Evolutionary conservation across 108 stramenopile species (phyloP).

Genomic region (Skeletonema grethae): DNA sequence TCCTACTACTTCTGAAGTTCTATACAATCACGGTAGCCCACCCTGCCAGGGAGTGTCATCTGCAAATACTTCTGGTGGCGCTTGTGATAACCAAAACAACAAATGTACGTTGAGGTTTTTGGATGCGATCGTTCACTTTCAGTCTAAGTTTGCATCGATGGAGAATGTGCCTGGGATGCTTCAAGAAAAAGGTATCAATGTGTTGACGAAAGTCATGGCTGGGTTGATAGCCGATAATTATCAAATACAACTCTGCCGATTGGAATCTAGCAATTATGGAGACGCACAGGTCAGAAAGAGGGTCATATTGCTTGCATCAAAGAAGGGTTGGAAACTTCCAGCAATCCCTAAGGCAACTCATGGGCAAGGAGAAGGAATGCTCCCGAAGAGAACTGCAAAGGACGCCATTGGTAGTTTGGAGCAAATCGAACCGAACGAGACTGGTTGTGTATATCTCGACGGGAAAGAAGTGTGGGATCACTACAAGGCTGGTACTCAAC

Average conservation of each 20-base stretch:
- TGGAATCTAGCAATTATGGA: conserved; percentile 39
- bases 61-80: conserved; percentile 43
- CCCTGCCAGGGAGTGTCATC: conserved; percentile 61
- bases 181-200: neutral
- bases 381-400: conserved; percentile 12
- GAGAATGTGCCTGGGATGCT: conserved; percentile 57
- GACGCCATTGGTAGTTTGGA: conserved; percentile 43
- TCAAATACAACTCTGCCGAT: conserved; percentile 23
- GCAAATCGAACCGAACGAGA: conserved; percentile 15
- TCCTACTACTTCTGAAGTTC: neutral
- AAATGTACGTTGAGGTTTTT: conserved; percentile 34
- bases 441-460: conserved; percentile 1
- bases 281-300: conserved; percentile 52
- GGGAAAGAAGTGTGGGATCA: conserved; percentile 22
- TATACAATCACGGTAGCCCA: conserved; percentile 34
- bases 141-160: conserved; percentile 38
- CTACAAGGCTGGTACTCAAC: conserved; percentile 4
- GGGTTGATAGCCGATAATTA: conserved; percentile 34
- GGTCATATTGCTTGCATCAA: conserved; percentile 43
- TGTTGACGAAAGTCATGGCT: conserved; percentile 10
- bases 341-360: conserved; percentile 35
- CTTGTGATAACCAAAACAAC: conserved; percentile 46
- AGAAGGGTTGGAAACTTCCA: conserved; percentile 31
- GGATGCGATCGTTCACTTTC: conserved; percentile 25
- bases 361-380: conserved; percentile 10